These are phyloP conservation scores for Fragilaria radians DNA, from an alignment of 108 stramenopile genomes.

Conservation along the genomic window DNA sequence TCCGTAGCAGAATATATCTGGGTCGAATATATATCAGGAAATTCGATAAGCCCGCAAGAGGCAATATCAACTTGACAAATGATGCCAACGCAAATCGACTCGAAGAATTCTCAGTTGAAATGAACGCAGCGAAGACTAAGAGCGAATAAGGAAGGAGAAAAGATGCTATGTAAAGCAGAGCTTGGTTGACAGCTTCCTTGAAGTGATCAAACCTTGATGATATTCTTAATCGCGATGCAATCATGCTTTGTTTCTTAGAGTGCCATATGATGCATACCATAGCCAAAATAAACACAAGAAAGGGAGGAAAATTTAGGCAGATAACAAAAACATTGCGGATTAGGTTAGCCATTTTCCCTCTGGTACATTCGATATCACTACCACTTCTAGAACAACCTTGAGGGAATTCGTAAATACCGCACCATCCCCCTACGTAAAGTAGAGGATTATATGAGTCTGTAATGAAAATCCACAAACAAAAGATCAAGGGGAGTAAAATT, in stretches of 20 bases:
- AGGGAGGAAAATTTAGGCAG: background rate
- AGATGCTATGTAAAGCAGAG: background rate
- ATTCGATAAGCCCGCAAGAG: constrained; percentile 39
- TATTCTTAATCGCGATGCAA: background rate
- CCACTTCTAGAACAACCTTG: background rate
- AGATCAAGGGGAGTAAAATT: background rate
- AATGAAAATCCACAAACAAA: background rate
- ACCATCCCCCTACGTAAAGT: background rate
- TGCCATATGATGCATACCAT: background rate
- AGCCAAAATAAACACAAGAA: background rate
- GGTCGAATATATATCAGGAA: constrained; percentile 35
- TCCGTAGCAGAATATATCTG: background rate
- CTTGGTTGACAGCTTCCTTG: background rate
- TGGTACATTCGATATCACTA: background rate
- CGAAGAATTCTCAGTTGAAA: background rate
- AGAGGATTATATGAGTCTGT: background rate
- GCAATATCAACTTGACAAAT: constrained; percentile 19
- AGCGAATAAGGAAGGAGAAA: background rate
- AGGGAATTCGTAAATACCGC: background rate
- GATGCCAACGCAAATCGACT: background rate
- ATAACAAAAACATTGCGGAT: background rate
- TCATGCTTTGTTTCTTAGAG: background rate
- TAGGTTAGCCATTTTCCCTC: background rate
- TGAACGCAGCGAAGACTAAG: background rate
- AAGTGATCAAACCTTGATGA: background rate